phyloP scores from a whole-genome alignment of 345 rosid genomes.

The Crucihimalaya himalaica region DNA sequence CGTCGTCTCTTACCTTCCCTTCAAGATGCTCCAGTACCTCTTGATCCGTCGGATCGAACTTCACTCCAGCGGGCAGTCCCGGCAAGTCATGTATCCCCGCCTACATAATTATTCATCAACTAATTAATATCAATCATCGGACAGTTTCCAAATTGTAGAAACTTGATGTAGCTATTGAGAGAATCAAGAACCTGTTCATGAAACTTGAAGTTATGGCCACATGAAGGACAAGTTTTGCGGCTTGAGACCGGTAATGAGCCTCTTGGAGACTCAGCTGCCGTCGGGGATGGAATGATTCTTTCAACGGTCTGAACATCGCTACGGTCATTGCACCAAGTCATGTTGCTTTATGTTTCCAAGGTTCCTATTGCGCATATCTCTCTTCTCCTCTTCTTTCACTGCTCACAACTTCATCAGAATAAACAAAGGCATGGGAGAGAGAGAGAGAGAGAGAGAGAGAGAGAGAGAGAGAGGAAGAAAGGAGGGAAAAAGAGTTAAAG shows the following conservation, averaged over 20 bases:
- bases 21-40: conserved; percentile 95
- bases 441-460: too few species aligned
- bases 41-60: conserved; percentile 98
- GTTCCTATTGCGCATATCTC: conserved; percentile 45
- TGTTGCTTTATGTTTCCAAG: conserved; percentile 35
- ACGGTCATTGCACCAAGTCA: conserved; percentile 97
- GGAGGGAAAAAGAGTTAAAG: conserved; percentile 16
- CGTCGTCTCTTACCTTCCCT: conserved; percentile 77
- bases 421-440: conserved; percentile 39
- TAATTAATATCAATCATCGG: background rate
- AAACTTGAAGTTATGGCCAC: conserved; percentile 82
- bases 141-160: background rate
- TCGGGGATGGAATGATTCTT: conserved; percentile 43
- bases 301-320: conserved; percentile 64
- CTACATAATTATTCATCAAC: conserved; percentile 32
- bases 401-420: conserved; percentile 42
- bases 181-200: conserved; percentile 55
- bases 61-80: conserved; percentile 95
- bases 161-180: background rate
- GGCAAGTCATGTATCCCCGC: conserved; percentile 86
- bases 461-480: background rate
- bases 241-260: conserved; percentile 29
- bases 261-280: conserved; percentile 26
- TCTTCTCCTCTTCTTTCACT: conserved; percentile 35
- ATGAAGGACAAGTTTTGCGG: conserved; percentile 75